Conservation (phyloP, 257 asterid genomes). For the Hygrophila difformis region DNA sequence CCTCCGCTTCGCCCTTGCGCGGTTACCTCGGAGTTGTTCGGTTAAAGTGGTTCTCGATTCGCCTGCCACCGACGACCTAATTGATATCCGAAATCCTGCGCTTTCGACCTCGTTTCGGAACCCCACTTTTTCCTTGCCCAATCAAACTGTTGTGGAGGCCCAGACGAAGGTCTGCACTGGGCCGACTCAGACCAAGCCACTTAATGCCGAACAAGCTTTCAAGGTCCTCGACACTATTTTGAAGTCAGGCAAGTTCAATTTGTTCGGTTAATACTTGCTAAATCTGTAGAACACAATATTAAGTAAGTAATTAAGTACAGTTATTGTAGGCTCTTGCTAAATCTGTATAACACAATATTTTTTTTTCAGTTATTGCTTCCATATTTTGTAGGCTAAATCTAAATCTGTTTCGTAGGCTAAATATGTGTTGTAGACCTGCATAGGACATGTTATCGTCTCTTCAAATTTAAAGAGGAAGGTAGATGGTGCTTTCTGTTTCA, state of each 20-base stretch:
- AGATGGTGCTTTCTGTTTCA: too few relatives aligned
- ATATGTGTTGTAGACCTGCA: too few relatives aligned
- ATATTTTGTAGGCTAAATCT: too few relatives aligned
- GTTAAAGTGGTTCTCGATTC: slow-evolving; percentile 35
- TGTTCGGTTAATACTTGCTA: background rate
- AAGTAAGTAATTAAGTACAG: too few relatives aligned
- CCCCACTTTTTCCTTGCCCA: slow-evolving; percentile 41
- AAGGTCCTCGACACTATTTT: slow-evolving; percentile 79
- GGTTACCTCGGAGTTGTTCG: slow-evolving; percentile 17
- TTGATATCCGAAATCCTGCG: slow-evolving; percentile 46
- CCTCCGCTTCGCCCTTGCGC: slow-evolving; percentile 22
- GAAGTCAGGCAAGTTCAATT: slow-evolving; percentile 47
- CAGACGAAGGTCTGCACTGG: slow-evolving; percentile 93
- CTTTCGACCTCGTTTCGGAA: slow-evolving; percentile 66
- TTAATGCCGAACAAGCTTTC: slow-evolving; percentile 77
- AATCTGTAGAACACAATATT: too few relatives aligned
- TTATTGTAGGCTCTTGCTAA: too few relatives aligned
- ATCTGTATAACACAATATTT: too few relatives aligned
- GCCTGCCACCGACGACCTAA: slow-evolving; percentile 29
- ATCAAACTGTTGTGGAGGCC: slow-evolving; percentile 80
- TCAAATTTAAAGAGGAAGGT: too few relatives aligned
- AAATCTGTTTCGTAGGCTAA: too few relatives aligned
- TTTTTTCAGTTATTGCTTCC: too few relatives aligned
- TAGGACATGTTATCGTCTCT: too few relatives aligned
- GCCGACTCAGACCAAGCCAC: slow-evolving; percentile 92